These are phyloP conservation scores for Kwoniella bestiolae DNA, from an alignment of 768 basidiomycete species.

Conservation along the genomic window DNA sequence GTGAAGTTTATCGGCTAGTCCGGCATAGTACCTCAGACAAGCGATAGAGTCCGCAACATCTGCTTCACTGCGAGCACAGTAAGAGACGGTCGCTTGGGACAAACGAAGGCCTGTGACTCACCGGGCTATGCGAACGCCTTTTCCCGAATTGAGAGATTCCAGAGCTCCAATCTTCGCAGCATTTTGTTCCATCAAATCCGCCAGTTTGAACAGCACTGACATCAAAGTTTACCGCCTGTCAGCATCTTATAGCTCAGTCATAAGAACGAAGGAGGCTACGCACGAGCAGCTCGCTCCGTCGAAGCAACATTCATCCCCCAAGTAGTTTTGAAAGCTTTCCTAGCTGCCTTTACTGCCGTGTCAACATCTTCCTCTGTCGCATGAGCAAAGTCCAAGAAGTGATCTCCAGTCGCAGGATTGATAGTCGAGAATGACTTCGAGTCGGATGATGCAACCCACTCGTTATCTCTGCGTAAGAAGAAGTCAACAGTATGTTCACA, in stretches of 20 bases:
- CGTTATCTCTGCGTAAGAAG: conserved; percentile 9
- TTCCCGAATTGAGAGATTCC: conserved; percentile 66
- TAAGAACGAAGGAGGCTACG: not conserved
- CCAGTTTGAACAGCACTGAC: conserved; percentile 71
- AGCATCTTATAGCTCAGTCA: not conserved
- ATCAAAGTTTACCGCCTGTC: too few relatives aligned
- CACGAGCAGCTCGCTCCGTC: conserved; percentile 48
- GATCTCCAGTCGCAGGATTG: conserved; percentile 67
- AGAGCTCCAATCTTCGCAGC: conserved; percentile 71
- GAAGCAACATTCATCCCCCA: conserved; percentile 57
- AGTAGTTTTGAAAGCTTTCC: conserved; percentile 58
- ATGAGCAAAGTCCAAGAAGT: conserved; percentile 60
- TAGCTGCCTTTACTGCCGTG: conserved; percentile 64
- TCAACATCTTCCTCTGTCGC: conserved; percentile 75
- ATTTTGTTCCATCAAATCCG: conserved; percentile 68
- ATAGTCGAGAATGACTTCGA: conserved; percentile 54
- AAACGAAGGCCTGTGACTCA: too few relatives aligned
- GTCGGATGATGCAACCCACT: conserved; percentile 29
- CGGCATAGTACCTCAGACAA: conserved; percentile 75
- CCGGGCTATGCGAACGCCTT: conserved; percentile 59
- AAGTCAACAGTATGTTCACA: not conserved
- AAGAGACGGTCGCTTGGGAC: not conserved
- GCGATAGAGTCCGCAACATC: conserved; percentile 64
- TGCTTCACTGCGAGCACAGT: conserved; percentile 46
- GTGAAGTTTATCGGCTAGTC: conserved; percentile 84